These are phyloP conservation scores for Brassica nigra DNA, from an alignment of 345 rosid genomes.

Conservation along the genomic window DNA sequence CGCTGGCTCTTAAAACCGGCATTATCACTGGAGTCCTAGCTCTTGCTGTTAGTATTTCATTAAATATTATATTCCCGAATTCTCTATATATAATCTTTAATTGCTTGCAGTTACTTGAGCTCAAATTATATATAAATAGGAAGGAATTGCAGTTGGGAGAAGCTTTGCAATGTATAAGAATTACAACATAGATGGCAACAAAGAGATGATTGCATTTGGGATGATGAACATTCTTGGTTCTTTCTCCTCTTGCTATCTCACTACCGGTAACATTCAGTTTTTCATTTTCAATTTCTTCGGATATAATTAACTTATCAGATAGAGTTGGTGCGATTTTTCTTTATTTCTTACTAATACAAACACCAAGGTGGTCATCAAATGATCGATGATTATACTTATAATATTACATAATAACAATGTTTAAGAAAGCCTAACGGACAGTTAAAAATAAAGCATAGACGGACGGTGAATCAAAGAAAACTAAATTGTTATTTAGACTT, in stretches of 20 bases:
- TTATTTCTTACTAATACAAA: not conserved
- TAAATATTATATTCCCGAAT: not conserved
- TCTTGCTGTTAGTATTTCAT: slow-evolving; percentile 59
- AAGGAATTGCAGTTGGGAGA: slow-evolving; percentile 95
- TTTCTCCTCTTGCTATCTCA: slow-evolving; percentile 84
- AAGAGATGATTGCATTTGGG: slow-evolving; percentile 94
- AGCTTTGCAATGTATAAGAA: slow-evolving; percentile 91
- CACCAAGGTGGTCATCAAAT: not conserved
- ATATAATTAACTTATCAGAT: not conserved
- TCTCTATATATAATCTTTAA: not conserved
- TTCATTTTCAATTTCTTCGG: not conserved
- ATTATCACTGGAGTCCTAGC: slow-evolving; percentile 81
- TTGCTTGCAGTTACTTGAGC: not conserved
- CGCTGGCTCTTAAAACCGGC: slow-evolving; percentile 66
- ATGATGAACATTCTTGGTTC: slow-evolving; percentile 88
- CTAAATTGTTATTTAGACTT: no score
- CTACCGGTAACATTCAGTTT: slow-evolving; percentile 53
- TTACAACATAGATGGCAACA: slow-evolving; percentile 88
- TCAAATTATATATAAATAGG: slow-evolving; percentile 46
- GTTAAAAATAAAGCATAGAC: no score
- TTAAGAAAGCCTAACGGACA: no score
- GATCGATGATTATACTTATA: not conserved
- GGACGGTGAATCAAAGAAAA: no score
- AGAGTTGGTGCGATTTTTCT: not conserved
- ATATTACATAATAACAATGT: not conserved